Evolutionary conservation across 352 stramenopile species (phyloP), one percentile per base, ranked within the genome.

Genomic region (Phytophthora lateralis): DNA sequence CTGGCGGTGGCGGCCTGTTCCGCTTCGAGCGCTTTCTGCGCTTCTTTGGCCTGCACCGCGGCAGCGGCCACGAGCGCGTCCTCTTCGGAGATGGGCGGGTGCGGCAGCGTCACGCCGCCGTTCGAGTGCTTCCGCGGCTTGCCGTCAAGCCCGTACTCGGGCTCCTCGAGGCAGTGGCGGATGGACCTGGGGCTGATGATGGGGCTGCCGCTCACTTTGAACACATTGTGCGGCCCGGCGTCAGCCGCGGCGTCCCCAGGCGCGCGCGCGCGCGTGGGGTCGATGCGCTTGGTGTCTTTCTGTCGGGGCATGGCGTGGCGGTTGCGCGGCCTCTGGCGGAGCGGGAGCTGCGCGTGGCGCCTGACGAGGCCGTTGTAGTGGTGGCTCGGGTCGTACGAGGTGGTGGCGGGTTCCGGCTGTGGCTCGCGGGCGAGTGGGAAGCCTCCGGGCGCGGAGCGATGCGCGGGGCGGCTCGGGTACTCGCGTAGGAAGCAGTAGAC

Each of bases 121-220:
- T 64, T 68, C 8, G 60, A 73, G n/a, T 52, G 17, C n/a, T 70
- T 65, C 26, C 73, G 55, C 1, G 73, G 48, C 55, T 84, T 78
- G 21, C 66, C 71, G 17, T 88, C 66, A 15, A 82, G 51, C 15
- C 75, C 77, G 42, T 75, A 82, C 45, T 84, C 70, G 24, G 79
- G 69, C 52, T 89, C 82, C 9, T 75, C 72, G 18, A 91, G 67
- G 17, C 73, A 87, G 55, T 87, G 85, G 46, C 76, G 77, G 63
- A 91, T 89, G 11, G 77, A 80, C 1, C 80, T 62, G n/a, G 82
- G 82, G 43, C 82, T 91, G 47, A 90, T 85, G 37, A 85, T 90
- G 14, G 77, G 75, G 34, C 64, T 82, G 41, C 78, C 78, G 46
- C 86, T 85, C 35, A 73, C 64, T 56, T 79, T 80, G 50, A 89